These are phyloP conservation scores for Plectosphaerella plurivora DNA, from an alignment of 2,329 filamentous ascomycete species.

Conservation along the genomic window DNA sequence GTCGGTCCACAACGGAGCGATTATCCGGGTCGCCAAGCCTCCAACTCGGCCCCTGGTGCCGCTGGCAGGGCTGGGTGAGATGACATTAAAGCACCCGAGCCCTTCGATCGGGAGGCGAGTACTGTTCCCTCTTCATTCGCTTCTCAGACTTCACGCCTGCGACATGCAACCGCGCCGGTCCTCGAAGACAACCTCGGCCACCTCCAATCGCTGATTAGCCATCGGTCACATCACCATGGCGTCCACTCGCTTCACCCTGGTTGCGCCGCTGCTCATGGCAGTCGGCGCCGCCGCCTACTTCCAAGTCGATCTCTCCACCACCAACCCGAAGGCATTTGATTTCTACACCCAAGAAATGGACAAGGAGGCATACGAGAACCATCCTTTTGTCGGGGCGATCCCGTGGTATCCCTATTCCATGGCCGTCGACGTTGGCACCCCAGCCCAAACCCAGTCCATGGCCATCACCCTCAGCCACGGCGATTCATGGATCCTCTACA, in stretches of 20 bases:
- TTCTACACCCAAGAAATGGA: background rate
- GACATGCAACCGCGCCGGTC: no score
- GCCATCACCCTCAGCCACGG: slow-evolving; percentile 1
- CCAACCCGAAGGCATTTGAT: background rate
- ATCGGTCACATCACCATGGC: background rate
- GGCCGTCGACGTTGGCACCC: slow-evolving; percentile 7
- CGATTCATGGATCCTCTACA: background rate
- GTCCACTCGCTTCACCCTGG: background rate
- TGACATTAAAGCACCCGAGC: no score
- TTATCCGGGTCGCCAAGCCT: no score
- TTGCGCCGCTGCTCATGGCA: background rate
- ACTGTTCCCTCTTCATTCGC: no score
- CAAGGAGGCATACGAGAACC: background rate
- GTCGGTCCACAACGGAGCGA: no score
- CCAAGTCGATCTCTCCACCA: background rate
- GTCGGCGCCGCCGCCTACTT: background rate
- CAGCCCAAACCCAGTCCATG: slow-evolving; percentile 5
- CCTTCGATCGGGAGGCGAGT: no score
- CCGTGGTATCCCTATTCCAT: slow-evolving; percentile 1
- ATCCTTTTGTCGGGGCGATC: background rate
- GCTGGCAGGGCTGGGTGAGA: no score
- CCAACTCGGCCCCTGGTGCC: no score
- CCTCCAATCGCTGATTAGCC: no score
- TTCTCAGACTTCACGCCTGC: no score
- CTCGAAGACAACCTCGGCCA: no score